Base-by-base conservation (phyloP, 23 red algal genomes). In the Gracilaria vermiculophylla region DNA sequence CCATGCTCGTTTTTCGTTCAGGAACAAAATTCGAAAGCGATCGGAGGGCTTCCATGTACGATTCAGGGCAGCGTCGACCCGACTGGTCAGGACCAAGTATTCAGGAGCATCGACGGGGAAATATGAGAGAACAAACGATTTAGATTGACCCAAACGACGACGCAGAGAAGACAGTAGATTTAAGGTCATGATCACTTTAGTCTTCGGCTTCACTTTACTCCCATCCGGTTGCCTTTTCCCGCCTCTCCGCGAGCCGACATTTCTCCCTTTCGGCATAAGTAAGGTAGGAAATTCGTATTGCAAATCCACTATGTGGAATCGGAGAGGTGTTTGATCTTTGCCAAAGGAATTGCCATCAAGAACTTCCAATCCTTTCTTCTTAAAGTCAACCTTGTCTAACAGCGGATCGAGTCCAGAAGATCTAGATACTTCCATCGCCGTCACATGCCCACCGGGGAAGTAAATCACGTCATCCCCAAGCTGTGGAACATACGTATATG, bases 51-150 rank as follows among this genome's bases (percentile, higher is more conserved):
- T 81, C 94, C 94, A 97, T 45, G 83, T 54, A 3, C 75, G 65
- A 42, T 60, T 25, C 34, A 89, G 54, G 17, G 94, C 85, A 23
- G 60, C 56, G 19, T 82, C 56, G 1, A 97, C 94, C 19, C 94
- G 82, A 36, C 81, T 75, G 7, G 72, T 79, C 23, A 97, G 53
- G 7, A 97, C 94, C 54, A 97, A 34, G 53, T 93, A 97, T 51
- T 97, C 94, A n/a, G 94, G 85, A 32, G 65, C 78, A 49, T 97
- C 94, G 7, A 93, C 89, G 41, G 90, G 90, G 70, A 87, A 93
- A 76, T 97, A 97, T 25, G 82, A 43, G 5, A 83, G 71, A 27
- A 94, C 81, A 89, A 89, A 75, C 5, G 49, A 33, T 53, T 70
- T 67, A 24, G 62, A 32, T 53, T 76, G 60, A 10, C 84, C 69